These are phyloP conservation scores for Shiraia sp. DNA, from an alignment of 2,329 filamentous ascomycete species.

Conservation along the genomic window DNA sequence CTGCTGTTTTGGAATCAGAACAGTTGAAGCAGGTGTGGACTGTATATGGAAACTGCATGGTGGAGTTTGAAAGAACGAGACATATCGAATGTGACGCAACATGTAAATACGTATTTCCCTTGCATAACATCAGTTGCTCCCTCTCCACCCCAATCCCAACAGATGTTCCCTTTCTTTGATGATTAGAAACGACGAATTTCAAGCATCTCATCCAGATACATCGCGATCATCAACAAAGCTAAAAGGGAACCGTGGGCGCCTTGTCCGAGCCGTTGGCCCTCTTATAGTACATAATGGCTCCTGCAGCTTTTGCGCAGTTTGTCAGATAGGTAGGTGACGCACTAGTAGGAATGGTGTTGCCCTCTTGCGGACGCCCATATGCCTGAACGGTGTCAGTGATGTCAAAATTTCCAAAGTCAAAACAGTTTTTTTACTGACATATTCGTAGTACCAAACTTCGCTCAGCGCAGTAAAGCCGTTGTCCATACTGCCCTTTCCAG, in stretches of 20 bases:
- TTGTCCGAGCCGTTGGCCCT: slow-evolving; percentile 49
- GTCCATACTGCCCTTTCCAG: slow-evolving; percentile 59
- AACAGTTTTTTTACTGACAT: slow-evolving; percentile 44
- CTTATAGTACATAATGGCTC: slow-evolving; percentile 61
- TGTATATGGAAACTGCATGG: slow-evolving; percentile 36
- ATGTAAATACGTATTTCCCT: no score
- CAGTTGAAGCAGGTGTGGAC: slow-evolving; percentile 22
- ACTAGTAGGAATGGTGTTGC: slow-evolving; percentile 52
- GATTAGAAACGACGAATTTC: no score
- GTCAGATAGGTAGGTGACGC: slow-evolving; percentile 53
- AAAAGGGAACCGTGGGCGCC: slow-evolving; percentile 31
- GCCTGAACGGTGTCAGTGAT: slow-evolving; percentile 20
- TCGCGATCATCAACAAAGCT: slow-evolving; percentile 1
- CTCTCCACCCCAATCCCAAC: no score
- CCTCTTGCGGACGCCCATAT: slow-evolving; percentile 60
- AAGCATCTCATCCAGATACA: no score
- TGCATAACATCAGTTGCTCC: no score
- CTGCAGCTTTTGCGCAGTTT: slow-evolving; percentile 59
- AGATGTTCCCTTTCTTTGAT: no score
- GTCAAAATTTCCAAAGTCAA: background rate
- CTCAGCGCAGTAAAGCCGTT: slow-evolving; percentile 60
- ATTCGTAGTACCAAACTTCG: slow-evolving; percentile 70
- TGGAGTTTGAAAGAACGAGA: no score
- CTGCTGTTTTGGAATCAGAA: slow-evolving; percentile 37
- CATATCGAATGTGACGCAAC: no score